Evolutionary conservation across 192 early-diverging fungal species (phyloP).

Genomic region (Coemansia sp.): DNA sequence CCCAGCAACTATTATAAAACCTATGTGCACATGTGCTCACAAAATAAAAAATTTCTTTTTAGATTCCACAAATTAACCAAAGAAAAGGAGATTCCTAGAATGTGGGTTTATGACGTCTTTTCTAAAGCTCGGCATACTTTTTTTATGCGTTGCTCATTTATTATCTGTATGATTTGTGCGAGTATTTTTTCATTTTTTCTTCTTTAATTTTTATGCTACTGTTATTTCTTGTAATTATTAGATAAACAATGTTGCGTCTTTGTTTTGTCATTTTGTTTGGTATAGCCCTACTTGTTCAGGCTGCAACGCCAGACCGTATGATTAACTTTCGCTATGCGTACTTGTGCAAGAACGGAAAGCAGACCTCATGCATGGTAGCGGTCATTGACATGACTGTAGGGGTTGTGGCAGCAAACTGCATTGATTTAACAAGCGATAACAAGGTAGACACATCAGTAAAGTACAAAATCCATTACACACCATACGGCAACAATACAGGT

Average conservation of each 20-base stretch:
- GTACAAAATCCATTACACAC: slow-evolving; percentile 18
- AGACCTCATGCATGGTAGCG: slow-evolving; percentile 40
- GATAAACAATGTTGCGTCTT: not conserved
- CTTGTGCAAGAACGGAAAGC: slow-evolving; percentile 34
- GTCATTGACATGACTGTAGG: slow-evolving; percentile 27
- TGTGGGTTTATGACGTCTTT: no score
- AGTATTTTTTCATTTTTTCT: no score
- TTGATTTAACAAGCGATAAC: slow-evolving; percentile 18
- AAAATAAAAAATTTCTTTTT: no score
- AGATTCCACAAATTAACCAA: no score
- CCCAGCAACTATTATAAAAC: no score
- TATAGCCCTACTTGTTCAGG: not conserved
- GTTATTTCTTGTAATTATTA: no score
- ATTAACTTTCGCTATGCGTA: not conserved
- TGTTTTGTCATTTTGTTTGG: not conserved
- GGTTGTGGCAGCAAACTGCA: slow-evolving; percentile 36
- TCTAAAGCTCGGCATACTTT: no score
- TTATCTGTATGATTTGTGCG: no score
- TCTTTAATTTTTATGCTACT: no score
- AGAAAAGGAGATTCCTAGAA: no score
- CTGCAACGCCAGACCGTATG: not conserved
- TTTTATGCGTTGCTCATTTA: no score
- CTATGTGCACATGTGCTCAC: no score
- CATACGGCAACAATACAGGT: not conserved
- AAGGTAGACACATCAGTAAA: slow-evolving; percentile 6